Percentiles rank a stretch among this genome's conserved stretches.
These are phyloP conservation scores for Gardenia jasminoides DNA, from an alignment of 257 asterid genomes.

Conservation along the genomic window DNA sequence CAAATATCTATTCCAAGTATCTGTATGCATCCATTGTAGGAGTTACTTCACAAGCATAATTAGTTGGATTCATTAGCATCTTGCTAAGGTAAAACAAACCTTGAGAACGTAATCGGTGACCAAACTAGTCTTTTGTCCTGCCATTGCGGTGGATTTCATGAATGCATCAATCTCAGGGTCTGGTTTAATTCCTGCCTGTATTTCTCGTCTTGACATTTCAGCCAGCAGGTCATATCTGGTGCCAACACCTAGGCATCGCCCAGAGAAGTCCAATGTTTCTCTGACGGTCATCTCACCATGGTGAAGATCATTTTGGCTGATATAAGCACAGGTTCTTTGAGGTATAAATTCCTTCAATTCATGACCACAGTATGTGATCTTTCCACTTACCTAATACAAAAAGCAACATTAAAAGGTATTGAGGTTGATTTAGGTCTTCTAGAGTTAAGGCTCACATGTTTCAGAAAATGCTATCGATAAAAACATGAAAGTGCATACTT, in stretches of 20 bases:
- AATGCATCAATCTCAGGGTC: conserved; percentile 90
- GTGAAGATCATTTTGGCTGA: conserved; percentile 88
- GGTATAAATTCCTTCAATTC: conserved; percentile 76
- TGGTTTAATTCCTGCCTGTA: conserved; percentile 78
- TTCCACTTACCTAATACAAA: conserved; percentile 54
- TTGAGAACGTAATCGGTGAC: conserved; percentile 85
- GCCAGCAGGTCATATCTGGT: conserved; percentile 81
- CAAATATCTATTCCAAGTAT: conserved; percentile 93
- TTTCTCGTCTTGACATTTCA: conserved; percentile 76
- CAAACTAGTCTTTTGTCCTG: conserved; percentile 82
- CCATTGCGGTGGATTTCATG: conserved; percentile 91
- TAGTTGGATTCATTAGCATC: background rate
- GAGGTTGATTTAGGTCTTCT: background rate
- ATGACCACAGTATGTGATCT: conserved; percentile 82
- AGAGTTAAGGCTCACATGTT: background rate
- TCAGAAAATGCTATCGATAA: background rate
- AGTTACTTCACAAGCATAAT: background rate
- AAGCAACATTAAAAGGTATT: background rate
- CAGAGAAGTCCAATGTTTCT: conserved; percentile 78
- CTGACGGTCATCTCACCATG: conserved; percentile 95
- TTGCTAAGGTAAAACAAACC: conserved; percentile 42
- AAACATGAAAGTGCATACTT: conserved; percentile 17
- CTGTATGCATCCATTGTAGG: conserved; percentile 32
- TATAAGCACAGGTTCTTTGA: conserved; percentile 84
- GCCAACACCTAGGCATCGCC: conserved; percentile 93